Base-by-base conservation (phyloP, 2,329 filamentous ascomycete species). In the Chaetoscypha palmicola region DNA sequence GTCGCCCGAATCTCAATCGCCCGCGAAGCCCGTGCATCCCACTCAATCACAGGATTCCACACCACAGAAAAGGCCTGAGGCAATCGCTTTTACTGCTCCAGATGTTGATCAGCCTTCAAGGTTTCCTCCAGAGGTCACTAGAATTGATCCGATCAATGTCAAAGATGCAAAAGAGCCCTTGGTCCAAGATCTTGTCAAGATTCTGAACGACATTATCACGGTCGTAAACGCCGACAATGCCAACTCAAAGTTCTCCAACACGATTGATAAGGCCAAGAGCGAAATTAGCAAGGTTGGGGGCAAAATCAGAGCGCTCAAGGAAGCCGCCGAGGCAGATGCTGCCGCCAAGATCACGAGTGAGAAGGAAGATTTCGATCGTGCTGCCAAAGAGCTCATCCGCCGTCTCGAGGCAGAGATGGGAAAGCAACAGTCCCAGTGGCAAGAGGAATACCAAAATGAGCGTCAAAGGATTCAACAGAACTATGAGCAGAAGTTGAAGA, bases 201-300 rank as follows among this genome's bases (percentile, higher is more conserved):
- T 95, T 68, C 76, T 98, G 57, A 98, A 98, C 68, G 88, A 94
- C 65, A 83, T 98, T 58, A 95, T 98, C 61, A 81, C 86, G 7
- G 87, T 94, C 36, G 82, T 96, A 63, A 95, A 96, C 64, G 85
- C 86, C 46, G 91, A 95, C 63, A 79, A 83, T 49, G 79, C 86
- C 45, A 78, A 83, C 50, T 75, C 75, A 55, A 88, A 84, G 64
- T 95, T 92, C 67, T 80, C 79, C 41, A 75, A 77, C 2, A 83
- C 88, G 1, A 81, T 98, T 46, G 71, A 76, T 55, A 90, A 92
- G 71, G 90, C 91, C 50, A 97, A 96, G 74, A 72, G 74, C 41
- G 85, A 94, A 54, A 73, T 97, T 40, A 68, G 74, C 61, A 83
- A 81, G 64, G 82, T 97, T 43, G 86, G 88, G 50, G 68, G 74